Percentiles rank a stretch among this genome's conserved stretches.
Evolutionary conservation across 345 rosid species (phyloP).

Genomic region (Passiflora organensis): DNA sequence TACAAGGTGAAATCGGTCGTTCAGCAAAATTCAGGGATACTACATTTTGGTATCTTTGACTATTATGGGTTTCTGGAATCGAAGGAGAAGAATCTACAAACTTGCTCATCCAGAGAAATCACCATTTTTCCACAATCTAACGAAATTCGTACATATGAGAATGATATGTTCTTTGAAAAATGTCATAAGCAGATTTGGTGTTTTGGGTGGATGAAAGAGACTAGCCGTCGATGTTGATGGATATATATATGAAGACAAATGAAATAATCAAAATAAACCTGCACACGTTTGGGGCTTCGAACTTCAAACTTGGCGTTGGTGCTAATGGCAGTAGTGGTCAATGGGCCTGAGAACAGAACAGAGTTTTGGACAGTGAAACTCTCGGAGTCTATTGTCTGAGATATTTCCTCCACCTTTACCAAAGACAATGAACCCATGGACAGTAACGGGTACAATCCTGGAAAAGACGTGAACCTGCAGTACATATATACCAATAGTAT

Average conservation of each 20-base stretch:
- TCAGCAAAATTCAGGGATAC: not conserved
- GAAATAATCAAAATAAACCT: slow-evolving; percentile 41
- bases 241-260: too few species aligned
- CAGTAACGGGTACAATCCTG: slow-evolving; percentile 70
- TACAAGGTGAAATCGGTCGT: not conserved
- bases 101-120: too few species aligned
- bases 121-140: too few species aligned
- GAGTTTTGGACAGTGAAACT: slow-evolving; percentile 73
- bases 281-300: slow-evolving; percentile 85
- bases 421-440: slow-evolving; percentile 53
- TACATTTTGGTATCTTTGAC: too few species aligned
- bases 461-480: slow-evolving; percentile 78
- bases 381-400: slow-evolving; percentile 82
- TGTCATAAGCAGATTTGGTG: too few species aligned
- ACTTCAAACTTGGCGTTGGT: slow-evolving; percentile 89
- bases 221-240: too few species aligned
- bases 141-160: too few species aligned
- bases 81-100: not conserved
- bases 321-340: slow-evolving; percentile 71
- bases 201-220: too few species aligned
- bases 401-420: slow-evolving; percentile 84
- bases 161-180: too few species aligned
- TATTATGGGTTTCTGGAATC: too few species aligned
- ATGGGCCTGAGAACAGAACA: slow-evolving; percentile 67
- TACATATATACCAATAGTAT: not conserved